A percentile compares a stretch with the other conserved stretches of the same genome.
phyloP scores from a whole-genome alignment of 176 grass and related monocot genomes.

The Musa itinerans region DNA sequence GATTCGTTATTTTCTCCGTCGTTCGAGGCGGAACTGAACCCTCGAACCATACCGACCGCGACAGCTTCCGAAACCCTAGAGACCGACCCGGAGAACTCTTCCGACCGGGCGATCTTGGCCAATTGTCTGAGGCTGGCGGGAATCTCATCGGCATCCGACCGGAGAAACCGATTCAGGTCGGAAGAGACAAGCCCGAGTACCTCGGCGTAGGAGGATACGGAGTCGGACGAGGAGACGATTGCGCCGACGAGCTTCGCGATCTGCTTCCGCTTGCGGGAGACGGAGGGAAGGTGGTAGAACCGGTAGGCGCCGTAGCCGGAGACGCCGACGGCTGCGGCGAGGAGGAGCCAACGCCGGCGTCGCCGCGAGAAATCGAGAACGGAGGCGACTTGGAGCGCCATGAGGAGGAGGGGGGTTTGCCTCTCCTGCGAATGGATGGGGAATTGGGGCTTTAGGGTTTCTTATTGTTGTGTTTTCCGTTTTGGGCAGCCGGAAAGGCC shows the following conservation, averaged over 20 bases:
- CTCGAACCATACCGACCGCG: slow-evolving; percentile 23
- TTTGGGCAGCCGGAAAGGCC: too few relatives aligned
- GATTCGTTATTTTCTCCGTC: slow-evolving; percentile 9
- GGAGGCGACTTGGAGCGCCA: background rate
- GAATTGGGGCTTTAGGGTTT: background rate
- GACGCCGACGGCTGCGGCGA: slow-evolving; percentile 18
- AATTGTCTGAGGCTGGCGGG: slow-evolving; percentile 60
- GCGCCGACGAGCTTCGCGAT: slow-evolving; percentile 33
- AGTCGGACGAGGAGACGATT: slow-evolving; percentile 29
- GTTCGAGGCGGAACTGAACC: slow-evolving; percentile 20
- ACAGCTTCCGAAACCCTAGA: slow-evolving; percentile 29
- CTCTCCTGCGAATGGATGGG: background rate
- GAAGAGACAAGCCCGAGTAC: slow-evolving; percentile 34
- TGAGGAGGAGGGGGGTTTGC: background rate
- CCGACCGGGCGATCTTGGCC: slow-evolving; percentile 52
- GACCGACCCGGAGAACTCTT: slow-evolving; percentile 24
- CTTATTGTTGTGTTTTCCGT: too few relatives aligned
- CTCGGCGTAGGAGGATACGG: slow-evolving; percentile 24
- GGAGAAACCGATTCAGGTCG: slow-evolving; percentile 60
- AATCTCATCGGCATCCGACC: slow-evolving; percentile 63
- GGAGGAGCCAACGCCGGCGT: slow-evolving; percentile 26
- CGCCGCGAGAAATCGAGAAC: slow-evolving; percentile 15
- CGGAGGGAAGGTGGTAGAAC: slow-evolving; percentile 31
- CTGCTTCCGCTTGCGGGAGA: slow-evolving; percentile 15
- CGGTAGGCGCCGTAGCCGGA: slow-evolving; percentile 40